phyloP scores from a whole-genome alignment of 2,329 filamentous ascomycete species.

The Tricladium varicosporioides region DNA sequence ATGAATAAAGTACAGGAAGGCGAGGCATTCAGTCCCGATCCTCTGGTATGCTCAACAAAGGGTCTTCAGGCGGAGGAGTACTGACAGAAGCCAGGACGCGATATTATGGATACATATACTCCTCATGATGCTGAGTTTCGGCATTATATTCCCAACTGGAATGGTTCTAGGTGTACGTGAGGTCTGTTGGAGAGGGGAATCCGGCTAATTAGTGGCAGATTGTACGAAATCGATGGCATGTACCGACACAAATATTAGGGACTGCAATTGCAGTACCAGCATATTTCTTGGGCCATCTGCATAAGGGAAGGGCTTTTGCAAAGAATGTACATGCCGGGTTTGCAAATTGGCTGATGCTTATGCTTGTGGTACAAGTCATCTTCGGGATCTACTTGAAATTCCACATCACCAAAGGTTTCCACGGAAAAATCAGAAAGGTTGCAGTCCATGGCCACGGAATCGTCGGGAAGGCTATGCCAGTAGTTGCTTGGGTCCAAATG shows the following conservation, averaged over 20 bases:
- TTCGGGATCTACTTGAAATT: slow-evolving; percentile 86
- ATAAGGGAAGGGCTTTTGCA: slow-evolving; percentile 84
- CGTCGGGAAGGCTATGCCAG: slow-evolving; percentile 81
- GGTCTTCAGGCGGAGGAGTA: not conserved
- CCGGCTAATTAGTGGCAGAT: slow-evolving; percentile 53
- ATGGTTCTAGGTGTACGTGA: slow-evolving; percentile 86
- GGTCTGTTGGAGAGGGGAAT: not conserved
- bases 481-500: slow-evolving; percentile 91
- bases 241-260: slow-evolving; percentile 77
- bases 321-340: slow-evolving; percentile 80
- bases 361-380: slow-evolving; percentile 73
- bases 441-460: slow-evolving; percentile 75
- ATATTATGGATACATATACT: slow-evolving; percentile 94
- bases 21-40: slow-evolving; percentile 66
- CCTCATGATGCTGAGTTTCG: slow-evolving; percentile 82
- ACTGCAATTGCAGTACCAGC: slow-evolving; percentile 75
- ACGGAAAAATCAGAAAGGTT: slow-evolving; percentile 71
- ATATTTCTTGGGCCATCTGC: slow-evolving; percentile 88
- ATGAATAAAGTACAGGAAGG: slow-evolving; percentile 64
- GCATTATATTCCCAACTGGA: slow-evolving; percentile 86
- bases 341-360: slow-evolving; percentile 75
- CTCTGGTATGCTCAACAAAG: slow-evolving; percentile 54
- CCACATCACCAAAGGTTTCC: slow-evolving; percentile 81
- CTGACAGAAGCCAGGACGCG: slow-evolving; percentile 59
- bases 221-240: slow-evolving; percentile 88